These are phyloP conservation scores for Marchantia paleacea DNA, from an alignment of 225 moss, liverwort and hornwort genomes.

Conservation along the genomic window DNA sequence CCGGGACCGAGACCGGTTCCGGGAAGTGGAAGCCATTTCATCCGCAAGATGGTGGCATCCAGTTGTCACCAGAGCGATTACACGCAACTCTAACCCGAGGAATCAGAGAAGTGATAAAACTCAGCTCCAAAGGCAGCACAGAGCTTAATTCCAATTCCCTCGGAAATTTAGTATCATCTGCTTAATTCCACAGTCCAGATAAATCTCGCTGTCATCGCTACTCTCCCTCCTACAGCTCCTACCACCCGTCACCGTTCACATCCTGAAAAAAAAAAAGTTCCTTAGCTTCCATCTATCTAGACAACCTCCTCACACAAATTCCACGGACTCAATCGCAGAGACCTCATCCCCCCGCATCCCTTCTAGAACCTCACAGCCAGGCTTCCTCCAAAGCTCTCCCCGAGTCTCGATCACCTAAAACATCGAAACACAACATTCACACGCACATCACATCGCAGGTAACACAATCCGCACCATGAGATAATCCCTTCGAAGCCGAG, in stretches of 20 bases:
- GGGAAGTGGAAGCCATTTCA: slow-evolving; percentile 35
- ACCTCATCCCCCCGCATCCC: neutral
- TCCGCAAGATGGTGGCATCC: slow-evolving; percentile 27
- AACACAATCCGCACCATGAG: slow-evolving; percentile 5
- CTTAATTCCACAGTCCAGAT: neutral
- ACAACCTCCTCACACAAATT: neutral
- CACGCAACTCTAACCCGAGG: slow-evolving; percentile 4
- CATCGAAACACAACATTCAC: neutral
- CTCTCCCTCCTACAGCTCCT: slow-evolving; percentile 12
- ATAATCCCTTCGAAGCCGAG: slow-evolving; percentile 2
- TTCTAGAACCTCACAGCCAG: neutral
- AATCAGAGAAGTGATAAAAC: neutral
- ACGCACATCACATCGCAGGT: neutral
- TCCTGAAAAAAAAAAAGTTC: slow-evolving; percentile 15
- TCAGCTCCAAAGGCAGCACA: slow-evolving; percentile 22
- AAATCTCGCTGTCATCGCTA: slow-evolving; percentile 12
- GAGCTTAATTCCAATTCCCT: neutral
- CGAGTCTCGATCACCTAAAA: neutral
- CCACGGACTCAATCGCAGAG: neutral
- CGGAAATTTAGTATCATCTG: slow-evolving; percentile 10
- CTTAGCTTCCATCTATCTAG: slow-evolving; percentile 13
- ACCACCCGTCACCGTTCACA: slow-evolving; percentile 17
- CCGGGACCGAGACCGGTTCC: slow-evolving; percentile 28
- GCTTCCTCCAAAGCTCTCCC: neutral
- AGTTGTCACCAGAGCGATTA: slow-evolving; percentile 8